Conservation (phyloP, 2,329 filamentous ascomycete genomes). For the Chalaropsis ovoidea region DNA sequence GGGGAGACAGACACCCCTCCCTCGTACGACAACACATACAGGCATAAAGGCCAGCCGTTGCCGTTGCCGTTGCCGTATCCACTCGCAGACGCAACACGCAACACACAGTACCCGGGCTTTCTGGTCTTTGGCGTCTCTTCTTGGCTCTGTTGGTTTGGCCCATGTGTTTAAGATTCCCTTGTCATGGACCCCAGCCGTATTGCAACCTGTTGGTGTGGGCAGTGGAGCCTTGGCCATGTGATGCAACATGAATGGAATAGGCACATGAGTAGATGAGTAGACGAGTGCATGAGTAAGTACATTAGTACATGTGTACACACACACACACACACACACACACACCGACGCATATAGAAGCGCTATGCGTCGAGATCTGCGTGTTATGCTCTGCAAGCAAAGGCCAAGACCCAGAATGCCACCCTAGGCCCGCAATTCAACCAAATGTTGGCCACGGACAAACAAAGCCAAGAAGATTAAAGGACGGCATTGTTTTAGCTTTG, state of each 20-base stretch:
- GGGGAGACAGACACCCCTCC: neutral
- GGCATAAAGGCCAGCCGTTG: too few species aligned
- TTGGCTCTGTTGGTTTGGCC: neutral
- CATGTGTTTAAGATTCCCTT: neutral
- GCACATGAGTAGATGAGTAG: neutral
- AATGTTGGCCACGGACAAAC: too few species aligned
- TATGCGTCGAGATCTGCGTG: neutral
- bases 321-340: neutral
- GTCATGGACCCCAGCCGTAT: neutral
- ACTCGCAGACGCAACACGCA: too few species aligned
- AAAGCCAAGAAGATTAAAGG: too few species aligned
- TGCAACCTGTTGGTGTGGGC: neutral
- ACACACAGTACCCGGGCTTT: neutral
- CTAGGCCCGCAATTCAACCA: too few species aligned
- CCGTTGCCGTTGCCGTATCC: neutral
- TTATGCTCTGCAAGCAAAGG: too few species aligned
- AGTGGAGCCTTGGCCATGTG: neutral
- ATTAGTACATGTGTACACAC: neutral
- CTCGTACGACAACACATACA: neutral
- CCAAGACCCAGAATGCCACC: too few species aligned
- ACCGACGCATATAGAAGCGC: too few species aligned
- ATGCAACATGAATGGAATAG: neutral
- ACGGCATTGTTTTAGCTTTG: too few species aligned
- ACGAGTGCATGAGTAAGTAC: neutral
- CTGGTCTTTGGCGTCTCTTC: neutral